A percentile compares a stretch with the other conserved stretches of the same genome.
Conservation (phyloP, 306 rosid species). For the Mimosa bimucronata region DNA sequence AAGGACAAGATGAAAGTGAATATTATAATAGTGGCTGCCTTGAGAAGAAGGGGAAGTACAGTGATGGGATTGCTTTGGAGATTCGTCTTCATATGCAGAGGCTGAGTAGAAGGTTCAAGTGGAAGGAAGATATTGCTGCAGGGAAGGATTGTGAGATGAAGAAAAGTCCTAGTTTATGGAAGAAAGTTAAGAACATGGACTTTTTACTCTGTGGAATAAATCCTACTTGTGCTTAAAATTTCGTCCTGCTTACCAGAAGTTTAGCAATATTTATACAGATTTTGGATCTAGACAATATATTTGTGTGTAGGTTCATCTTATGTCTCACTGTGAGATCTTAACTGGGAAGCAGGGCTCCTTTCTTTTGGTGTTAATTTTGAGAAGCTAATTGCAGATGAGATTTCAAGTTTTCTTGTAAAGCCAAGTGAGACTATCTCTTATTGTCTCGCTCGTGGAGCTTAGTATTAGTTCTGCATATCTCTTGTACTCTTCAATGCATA, state of each 20-base stretch:
- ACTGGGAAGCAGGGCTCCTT: neutral
- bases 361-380: neutral
- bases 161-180: conserved; percentile 55
- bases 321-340: neutral
- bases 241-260: neutral
- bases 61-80: conserved; percentile 56
- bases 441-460: neutral
- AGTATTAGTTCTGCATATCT: neutral
- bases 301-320: conserved; percentile 28
- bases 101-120: conserved; percentile 46
- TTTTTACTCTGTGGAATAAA: conserved; percentile 70
- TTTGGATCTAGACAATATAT: conserved; percentile 14
- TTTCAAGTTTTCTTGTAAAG: neutral
- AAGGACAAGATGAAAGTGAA: conserved; percentile 19
- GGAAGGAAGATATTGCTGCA: conserved; percentile 34
- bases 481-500: neutral
- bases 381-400: neutral
- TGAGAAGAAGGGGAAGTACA: conserved; percentile 34
- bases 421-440: neutral
- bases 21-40: conserved; percentile 3
- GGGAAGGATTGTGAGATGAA: conserved; percentile 38
- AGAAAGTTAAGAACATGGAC: conserved; percentile 75
- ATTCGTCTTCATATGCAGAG: conserved; percentile 60
- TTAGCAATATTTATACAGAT: conserved; percentile 25
- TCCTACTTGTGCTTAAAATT: conserved; percentile 47